These are phyloP conservation scores for Aspergillus bertholletiae DNA, from an alignment of 495 filamentous ascomycete genomes.

Conservation along the genomic window DNA sequence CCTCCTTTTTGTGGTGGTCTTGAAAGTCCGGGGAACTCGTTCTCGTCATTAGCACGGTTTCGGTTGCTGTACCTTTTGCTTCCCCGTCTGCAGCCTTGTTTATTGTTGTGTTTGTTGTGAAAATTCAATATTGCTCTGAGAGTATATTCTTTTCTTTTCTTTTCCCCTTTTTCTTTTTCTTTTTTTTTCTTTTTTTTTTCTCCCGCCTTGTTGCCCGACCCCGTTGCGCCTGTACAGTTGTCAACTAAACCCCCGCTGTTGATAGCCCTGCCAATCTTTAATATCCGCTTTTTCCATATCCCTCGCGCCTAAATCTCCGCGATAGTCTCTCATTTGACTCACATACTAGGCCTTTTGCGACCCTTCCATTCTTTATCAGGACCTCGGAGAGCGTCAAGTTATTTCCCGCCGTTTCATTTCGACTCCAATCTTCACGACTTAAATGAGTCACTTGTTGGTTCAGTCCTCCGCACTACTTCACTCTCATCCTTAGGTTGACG, in stretches of 20 bases:
- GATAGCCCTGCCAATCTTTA: slow-evolving; percentile 19
- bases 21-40: slow-evolving; percentile 32
- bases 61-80: slow-evolving; percentile 6
- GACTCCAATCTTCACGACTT: slow-evolving; percentile 1
- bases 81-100: slow-evolving; percentile 14
- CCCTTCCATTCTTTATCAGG: slow-evolving; percentile 1
- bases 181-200: neutral
- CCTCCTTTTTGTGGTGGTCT: slow-evolving; percentile 34
- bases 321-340: slow-evolving; percentile 5
- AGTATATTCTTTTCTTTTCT: slow-evolving; percentile 23
- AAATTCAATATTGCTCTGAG: slow-evolving; percentile 25
- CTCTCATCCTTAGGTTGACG: neutral
- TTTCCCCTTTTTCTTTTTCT: neutral
- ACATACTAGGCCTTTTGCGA: neutral
- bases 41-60: slow-evolving; percentile 9
- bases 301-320: slow-evolving; percentile 9
- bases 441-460: slow-evolving; percentile 7
- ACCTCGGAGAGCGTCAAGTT: slow-evolving; percentile 3
- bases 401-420: neutral
- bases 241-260: slow-evolving; percentile 17
- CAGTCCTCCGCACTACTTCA: neutral
- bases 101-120: slow-evolving; percentile 17
- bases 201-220: slow-evolving; percentile 14
- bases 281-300: slow-evolving; percentile 4
- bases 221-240: slow-evolving; percentile 8